Conservation (phyloP, 2,329 filamentous ascomycete species). For the Didymella glomerata region DNA sequence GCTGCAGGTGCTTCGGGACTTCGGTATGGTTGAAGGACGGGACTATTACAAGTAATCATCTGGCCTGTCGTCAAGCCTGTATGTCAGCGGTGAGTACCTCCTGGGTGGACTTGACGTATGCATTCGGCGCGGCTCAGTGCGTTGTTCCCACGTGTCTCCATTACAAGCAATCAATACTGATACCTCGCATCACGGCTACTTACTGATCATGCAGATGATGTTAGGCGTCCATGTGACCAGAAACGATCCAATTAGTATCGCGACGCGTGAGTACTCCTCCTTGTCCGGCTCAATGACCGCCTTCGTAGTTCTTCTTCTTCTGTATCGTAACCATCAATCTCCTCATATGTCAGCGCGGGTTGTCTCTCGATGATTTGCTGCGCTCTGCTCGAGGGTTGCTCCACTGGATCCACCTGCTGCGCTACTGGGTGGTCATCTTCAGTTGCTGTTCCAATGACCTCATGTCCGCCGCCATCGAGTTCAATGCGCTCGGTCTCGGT, state of each 20-base stretch:
- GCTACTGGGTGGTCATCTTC: background rate
- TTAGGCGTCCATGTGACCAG: background rate
- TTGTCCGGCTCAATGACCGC: background rate
- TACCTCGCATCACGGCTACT: background rate
- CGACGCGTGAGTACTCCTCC: background rate
- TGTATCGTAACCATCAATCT: background rate
- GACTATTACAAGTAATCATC: no score
- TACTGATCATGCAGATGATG: no score
- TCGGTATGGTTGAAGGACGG: no score
- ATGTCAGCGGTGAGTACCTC: no score
- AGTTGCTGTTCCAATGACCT: no score
- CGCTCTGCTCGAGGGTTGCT: background rate
- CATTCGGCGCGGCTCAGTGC: no score
- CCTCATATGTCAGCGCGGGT: background rate
- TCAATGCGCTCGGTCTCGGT: no score
- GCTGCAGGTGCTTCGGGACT: no score
- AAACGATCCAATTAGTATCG: background rate
- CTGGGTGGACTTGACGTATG: no score
- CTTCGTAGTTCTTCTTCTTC: background rate
- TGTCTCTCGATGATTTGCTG: slow-evolving; percentile 1
- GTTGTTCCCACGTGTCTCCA: no score
- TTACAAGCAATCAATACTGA: background rate
- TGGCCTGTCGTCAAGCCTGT: no score
- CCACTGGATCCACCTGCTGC: background rate
- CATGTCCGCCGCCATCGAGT: background rate